Base-by-base conservation (phyloP, 2,329 filamentous ascomycete species). In the Exophiala xenobiotica region DNA sequence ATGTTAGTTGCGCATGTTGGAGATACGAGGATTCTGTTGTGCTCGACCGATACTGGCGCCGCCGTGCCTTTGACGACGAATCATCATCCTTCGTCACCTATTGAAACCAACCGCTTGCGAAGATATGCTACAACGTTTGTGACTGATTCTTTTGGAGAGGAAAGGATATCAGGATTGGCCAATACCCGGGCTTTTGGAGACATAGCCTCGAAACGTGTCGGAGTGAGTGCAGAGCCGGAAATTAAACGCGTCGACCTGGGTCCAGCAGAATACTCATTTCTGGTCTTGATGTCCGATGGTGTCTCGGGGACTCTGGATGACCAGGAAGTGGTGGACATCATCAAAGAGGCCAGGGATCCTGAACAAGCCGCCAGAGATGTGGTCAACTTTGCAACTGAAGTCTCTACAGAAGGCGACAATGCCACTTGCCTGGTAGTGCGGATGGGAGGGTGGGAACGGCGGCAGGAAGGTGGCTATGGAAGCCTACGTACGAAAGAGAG, bases 171-270 rank as follows among this genome's bases (percentile, higher is more conserved):
- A 11, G 92, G 93, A 0, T 79, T 99, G 0, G 93, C 93, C 61
- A 99, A 99, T 72, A 95, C 89, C 24, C 87, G 93, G 23, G 81
- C 93, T 3, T 97, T 99, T 67, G 93, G 93, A 20, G 93, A 99
- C 73, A 90, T 96, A 72, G 80, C 81, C 26, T 88, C 85, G 51
- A 99, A 99, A 72, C 87, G 92, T 46, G 86, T 97, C 46, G 93
- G 93, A 22, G 92, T 99, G 9, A 91, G 87, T 3, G 93, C 93
- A 1, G 93, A 99, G 70, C 93, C 93, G 0, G 91, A 97, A 65
- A 83, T 96, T 54, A 83, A 81, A 1, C 83, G 87, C 27, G 75
- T 90, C 9, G 88, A 96, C 58, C 77, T 97, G 56, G 79, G 79
- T 0, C 86, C 92, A 0, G 90, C 89, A 0, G 86, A 96, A 68